phyloP scores from a whole-genome alignment of 164 flowering plant genomes.

The Saururus chinensis region DNA sequence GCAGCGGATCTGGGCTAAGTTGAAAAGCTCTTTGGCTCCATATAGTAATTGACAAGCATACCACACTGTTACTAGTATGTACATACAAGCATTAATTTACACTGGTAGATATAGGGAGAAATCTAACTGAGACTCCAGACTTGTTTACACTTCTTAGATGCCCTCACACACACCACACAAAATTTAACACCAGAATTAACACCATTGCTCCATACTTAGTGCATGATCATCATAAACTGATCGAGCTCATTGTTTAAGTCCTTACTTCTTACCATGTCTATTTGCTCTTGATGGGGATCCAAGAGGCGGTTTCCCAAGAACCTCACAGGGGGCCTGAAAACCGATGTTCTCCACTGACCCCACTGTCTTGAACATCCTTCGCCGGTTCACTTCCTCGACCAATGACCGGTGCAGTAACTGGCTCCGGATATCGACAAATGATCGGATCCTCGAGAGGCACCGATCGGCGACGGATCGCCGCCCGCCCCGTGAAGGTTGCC shows the following conservation, averaged over 20 bases:
- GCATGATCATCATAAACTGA: too few species aligned
- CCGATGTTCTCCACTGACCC: constrained; percentile 77
- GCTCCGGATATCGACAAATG: constrained; percentile 53
- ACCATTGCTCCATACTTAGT: too few species aligned
- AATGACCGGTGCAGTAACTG: constrained; percentile 55
- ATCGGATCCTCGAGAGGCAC: constrained; percentile 22
- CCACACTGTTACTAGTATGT: too few species aligned
- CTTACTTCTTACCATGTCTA: neutral
- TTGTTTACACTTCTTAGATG: too few species aligned
- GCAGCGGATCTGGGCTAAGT: too few species aligned
- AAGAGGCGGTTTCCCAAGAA: neutral
- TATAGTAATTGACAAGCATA: too few species aligned
- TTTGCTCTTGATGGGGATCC: neutral
- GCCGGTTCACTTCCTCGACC: constrained; percentile 44
- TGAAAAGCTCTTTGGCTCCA: too few species aligned
- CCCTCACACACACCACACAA: too few species aligned
- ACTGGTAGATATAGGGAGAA: too few species aligned
- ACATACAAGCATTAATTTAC: too few species aligned
- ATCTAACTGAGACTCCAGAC: too few species aligned
- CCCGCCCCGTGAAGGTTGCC: neutral
- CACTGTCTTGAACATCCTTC: constrained; percentile 70
- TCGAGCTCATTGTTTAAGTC: neutral
- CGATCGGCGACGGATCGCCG: neutral
- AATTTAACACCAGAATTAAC: too few species aligned
- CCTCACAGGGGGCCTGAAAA: constrained; percentile 31